Evolutionary conservation across 2,329 filamentous ascomycete genomes (phyloP).

Genomic region (Pseudopyricularia cyperi): DNA sequence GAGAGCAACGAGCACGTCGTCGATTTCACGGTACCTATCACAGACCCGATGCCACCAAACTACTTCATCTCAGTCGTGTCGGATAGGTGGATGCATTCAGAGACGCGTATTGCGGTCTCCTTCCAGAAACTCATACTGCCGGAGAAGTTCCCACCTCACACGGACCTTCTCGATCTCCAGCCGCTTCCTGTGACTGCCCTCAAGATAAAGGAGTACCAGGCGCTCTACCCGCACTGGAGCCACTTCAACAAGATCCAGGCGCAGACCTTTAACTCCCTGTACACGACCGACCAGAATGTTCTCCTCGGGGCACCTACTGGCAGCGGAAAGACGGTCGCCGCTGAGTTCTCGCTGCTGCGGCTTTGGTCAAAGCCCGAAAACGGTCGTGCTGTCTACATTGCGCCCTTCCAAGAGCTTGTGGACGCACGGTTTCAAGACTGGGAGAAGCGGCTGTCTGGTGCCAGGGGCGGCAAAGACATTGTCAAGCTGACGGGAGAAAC

Average conservation of each 20-base stretch:
- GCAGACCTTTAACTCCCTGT: conserved; percentile 90
- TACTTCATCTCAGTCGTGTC: conserved; percentile 95
- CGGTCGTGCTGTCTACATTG: conserved; percentile 82
- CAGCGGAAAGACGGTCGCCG: conserved; percentile 93
- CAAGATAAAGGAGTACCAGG: conserved; percentile 71
- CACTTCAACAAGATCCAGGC: conserved; percentile 97
- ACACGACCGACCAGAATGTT: conserved; percentile 83
- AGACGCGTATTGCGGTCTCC: conserved; percentile 83
- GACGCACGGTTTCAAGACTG: conserved; percentile 74
- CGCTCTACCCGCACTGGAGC: conserved; percentile 70
- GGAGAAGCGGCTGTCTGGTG: conserved; percentile 58
- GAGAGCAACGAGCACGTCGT: conserved; percentile 90
- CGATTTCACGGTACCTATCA: conserved; percentile 92
- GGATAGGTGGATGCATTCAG: conserved; percentile 96
- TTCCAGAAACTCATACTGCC: conserved; percentile 92
- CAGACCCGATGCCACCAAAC: conserved; percentile 95
- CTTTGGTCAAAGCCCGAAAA: conserved; percentile 65
- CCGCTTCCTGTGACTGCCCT: conserved; percentile 71
- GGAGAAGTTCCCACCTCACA: conserved; percentile 91
- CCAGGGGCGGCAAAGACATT: conserved; percentile 77
- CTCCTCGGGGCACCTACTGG: conserved; percentile 87
- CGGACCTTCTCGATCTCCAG: conserved; percentile 81
- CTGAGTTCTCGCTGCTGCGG: conserved; percentile 80
- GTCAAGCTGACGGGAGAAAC: conserved; percentile 92
- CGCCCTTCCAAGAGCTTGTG: conserved; percentile 87